Evolutionary conservation across 2,329 filamentous ascomycete genomes (phyloP).

Genomic region (Leptographium galeiforme): DNA sequence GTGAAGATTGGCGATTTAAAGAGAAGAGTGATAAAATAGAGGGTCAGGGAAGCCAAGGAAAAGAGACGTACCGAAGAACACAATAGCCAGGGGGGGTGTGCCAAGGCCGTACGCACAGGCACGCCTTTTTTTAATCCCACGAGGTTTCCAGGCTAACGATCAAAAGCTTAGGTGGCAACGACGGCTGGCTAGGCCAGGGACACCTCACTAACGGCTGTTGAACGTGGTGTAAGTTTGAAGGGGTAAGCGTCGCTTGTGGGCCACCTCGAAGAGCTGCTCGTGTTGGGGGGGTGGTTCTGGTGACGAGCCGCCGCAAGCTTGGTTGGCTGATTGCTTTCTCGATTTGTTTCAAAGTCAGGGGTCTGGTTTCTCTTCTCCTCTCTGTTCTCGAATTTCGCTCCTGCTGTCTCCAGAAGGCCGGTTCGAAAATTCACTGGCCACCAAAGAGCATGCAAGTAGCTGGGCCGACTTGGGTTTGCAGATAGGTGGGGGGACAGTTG

Average conservation of each 20-base stretch:
- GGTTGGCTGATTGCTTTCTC: background rate
- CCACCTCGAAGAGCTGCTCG: conserved; percentile 2
- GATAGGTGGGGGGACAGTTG: no score
- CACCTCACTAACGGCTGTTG: conserved; percentile 9
- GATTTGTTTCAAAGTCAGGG: conserved; percentile 3
- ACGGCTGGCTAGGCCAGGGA: conserved; percentile 10
- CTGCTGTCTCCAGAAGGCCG: background rate
- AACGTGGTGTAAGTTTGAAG: conserved; percentile 11
- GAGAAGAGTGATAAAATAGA: background rate
- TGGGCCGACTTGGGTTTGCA: background rate
- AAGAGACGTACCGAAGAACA: background rate
- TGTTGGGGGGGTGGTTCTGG: conserved; percentile 1
- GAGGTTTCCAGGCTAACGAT: conserved; percentile 3
- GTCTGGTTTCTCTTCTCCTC: background rate
- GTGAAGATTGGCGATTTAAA: background rate
- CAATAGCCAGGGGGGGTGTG: conserved; percentile 6
- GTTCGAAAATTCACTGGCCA: background rate
- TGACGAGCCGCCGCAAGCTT: background rate
- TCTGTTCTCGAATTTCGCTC: background rate
- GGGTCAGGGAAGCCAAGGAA: background rate
- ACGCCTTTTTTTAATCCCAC: conserved; percentile 1
- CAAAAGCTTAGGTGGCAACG: conserved; percentile 9
- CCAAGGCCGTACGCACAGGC: conserved; percentile 9
- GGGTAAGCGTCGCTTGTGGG: conserved; percentile 8
- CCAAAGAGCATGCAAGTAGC: background rate